Evolutionary conservation across 2,329 filamentous ascomycete genomes (phyloP).

Genomic region (Neofusicoccum kwambonambiense): DNA sequence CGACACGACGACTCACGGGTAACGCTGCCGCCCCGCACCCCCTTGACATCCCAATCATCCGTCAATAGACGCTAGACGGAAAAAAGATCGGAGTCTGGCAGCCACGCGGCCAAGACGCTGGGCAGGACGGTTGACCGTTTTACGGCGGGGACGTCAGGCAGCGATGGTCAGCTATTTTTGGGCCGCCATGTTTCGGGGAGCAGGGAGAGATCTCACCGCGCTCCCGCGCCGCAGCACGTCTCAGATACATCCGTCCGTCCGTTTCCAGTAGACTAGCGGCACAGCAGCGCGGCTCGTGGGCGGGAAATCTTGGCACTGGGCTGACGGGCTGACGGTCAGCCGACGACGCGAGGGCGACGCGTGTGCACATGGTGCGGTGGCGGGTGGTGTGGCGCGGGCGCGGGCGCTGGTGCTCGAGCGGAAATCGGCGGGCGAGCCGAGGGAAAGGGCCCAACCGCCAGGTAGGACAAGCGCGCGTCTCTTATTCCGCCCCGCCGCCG

Average conservation of each 20-base stretch:
- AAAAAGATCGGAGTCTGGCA: background rate
- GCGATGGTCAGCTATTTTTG: background rate
- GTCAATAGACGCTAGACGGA: too few relatives aligned
- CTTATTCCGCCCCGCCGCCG: background rate
- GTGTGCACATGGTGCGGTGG: background rate
- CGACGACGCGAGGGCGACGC: background rate
- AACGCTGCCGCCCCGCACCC: too few relatives aligned
- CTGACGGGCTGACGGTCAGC: background rate
- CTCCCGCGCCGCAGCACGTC: background rate
- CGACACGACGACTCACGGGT: too few relatives aligned
- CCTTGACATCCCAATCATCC: too few relatives aligned
- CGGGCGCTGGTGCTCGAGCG: background rate
- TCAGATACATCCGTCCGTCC: background rate
- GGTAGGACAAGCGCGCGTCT: background rate
- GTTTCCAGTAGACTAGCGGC: background rate
- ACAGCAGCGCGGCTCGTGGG: background rate
- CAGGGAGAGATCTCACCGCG: background rate
- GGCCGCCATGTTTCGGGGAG: background rate
- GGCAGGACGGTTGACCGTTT: background rate
- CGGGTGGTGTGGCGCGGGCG: too few relatives aligned
- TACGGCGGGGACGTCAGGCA: background rate
- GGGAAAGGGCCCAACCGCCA: background rate
- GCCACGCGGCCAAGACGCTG: background rate
- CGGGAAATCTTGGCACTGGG: background rate
- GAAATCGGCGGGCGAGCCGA: background rate